These are phyloP conservation scores for Alternaria ethzedia DNA, from an alignment of 2,329 filamentous ascomycete genomes.

Conservation along the genomic window DNA sequence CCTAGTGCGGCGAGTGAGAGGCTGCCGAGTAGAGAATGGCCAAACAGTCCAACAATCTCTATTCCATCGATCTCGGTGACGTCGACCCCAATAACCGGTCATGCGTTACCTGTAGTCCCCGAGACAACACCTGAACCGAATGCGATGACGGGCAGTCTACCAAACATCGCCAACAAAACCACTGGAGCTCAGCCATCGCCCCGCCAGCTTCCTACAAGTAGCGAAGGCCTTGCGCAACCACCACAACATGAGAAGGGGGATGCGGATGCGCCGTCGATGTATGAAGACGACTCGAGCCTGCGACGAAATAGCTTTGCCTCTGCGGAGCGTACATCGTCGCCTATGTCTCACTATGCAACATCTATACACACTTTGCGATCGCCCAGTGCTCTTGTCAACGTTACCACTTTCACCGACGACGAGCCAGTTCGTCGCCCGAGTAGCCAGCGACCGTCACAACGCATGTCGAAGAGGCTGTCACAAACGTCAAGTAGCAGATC, in stretches of 20 bases:
- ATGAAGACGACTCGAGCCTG: background rate
- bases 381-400: background rate
- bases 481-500: background rate
- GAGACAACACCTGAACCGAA: background rate
- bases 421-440: slow-evolving; percentile 4
- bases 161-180: background rate
- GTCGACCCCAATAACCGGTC: slow-evolving; percentile 3
- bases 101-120: background rate
- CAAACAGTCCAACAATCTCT: background rate
- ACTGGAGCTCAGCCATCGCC: background rate
- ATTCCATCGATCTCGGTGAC: slow-evolving; percentile 9
- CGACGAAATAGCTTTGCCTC: background rate
- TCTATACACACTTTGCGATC: background rate
- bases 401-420: background rate
- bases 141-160: background rate
- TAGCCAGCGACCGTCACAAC: slow-evolving; percentile 5
- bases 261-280: no score
- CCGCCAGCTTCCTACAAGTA: no score
- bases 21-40: background rate
- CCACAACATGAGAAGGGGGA: background rate
- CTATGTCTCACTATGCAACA: background rate
- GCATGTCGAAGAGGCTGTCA: background rate
- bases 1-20: slow-evolving; percentile 14
- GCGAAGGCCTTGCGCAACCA: background rate
- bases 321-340: background rate